These are phyloP conservation scores for Phialocephala sp. DNA, from an alignment of 2,329 filamentous ascomycete species.

Conservation along the genomic window DNA sequence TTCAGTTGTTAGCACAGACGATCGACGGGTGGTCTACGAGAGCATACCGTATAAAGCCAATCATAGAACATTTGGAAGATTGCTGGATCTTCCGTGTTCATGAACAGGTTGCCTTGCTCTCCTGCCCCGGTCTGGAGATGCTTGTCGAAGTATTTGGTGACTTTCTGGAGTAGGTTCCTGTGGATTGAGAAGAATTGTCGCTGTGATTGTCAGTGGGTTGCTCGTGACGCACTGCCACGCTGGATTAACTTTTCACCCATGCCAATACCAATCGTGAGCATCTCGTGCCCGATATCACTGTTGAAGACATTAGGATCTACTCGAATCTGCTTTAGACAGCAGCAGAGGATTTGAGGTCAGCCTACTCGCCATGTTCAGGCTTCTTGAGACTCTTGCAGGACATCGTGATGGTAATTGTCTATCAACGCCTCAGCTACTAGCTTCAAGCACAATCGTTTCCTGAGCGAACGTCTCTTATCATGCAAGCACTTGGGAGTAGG, in stretches of 20 bases:
- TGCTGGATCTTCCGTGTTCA: constrained; percentile 23
- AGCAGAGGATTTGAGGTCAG: neutral
- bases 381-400: constrained; percentile 28
- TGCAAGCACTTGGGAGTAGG: no score
- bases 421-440: no score
- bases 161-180: constrained; percentile 24
- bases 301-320: neutral
- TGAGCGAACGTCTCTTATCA: no score
- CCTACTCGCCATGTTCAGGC: constrained; percentile 21
- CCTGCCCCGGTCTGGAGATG: constrained; percentile 15
- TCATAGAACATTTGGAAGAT: constrained; percentile 26
- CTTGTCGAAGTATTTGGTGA: constrained; percentile 25
- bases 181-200: constrained; percentile 26
- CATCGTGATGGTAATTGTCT: constrained; percentile 7
- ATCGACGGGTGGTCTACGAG: neutral
- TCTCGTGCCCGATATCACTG: constrained; percentile 11
- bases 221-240: no score
- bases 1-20: neutral
- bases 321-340: neutral
- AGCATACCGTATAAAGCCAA: constrained; percentile 24
- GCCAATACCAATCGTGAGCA: constrained; percentile 11
- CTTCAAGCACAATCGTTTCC: no score
- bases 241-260: constrained; percentile 6
- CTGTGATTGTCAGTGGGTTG: constrained; percentile 15
- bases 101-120: constrained; percentile 20